phyloP scores from a whole-genome alignment of 495 filamentous ascomycete species.

The Trypethelium eluteriae region DNA sequence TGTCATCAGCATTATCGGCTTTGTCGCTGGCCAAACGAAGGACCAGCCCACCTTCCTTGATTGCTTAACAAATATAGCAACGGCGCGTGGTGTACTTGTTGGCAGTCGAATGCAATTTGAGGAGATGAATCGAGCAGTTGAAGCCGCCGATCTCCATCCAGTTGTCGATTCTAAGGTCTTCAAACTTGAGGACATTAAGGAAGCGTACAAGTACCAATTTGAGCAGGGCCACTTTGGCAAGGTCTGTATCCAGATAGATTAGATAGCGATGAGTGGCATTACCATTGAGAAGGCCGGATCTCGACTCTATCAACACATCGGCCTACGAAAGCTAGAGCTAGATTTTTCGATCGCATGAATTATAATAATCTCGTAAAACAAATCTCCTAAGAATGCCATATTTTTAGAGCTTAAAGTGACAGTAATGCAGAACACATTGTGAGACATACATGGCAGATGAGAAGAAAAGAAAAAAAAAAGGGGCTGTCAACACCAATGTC shows the following conservation, averaged over 20 bases:
- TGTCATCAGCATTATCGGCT: slow-evolving; percentile 39
- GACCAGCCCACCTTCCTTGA: slow-evolving; percentile 35
- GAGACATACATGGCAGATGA: neutral
- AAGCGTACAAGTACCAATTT: slow-evolving; percentile 52
- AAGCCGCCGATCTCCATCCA: slow-evolving; percentile 36
- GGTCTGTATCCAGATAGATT: slow-evolving; percentile 57
- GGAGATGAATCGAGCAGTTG: slow-evolving; percentile 37
- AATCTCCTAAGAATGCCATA: too few species aligned
- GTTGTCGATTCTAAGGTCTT: slow-evolving; percentile 38
- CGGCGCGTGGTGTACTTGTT: slow-evolving; percentile 35
- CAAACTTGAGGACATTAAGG: slow-evolving; percentile 30
- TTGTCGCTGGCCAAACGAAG: slow-evolving; percentile 31
- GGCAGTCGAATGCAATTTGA: slow-evolving; percentile 36
- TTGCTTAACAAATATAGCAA: slow-evolving; percentile 31
- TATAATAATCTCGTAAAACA: too few species aligned
- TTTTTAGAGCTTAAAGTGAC: too few species aligned
- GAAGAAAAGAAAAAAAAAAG: neutral
- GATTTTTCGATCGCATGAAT: too few species aligned
- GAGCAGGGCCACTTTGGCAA: slow-evolving; percentile 73
- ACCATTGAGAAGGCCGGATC: neutral
- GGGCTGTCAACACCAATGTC: neutral
- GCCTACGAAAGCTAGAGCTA: too few species aligned
- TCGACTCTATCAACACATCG: too few species aligned
- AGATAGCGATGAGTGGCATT: slow-evolving; percentile 17
- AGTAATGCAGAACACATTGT: too few species aligned